Evolutionary conservation across 352 stramenopile genomes (phyloP).

Genomic region (Lagenidium giganteum): DNA sequence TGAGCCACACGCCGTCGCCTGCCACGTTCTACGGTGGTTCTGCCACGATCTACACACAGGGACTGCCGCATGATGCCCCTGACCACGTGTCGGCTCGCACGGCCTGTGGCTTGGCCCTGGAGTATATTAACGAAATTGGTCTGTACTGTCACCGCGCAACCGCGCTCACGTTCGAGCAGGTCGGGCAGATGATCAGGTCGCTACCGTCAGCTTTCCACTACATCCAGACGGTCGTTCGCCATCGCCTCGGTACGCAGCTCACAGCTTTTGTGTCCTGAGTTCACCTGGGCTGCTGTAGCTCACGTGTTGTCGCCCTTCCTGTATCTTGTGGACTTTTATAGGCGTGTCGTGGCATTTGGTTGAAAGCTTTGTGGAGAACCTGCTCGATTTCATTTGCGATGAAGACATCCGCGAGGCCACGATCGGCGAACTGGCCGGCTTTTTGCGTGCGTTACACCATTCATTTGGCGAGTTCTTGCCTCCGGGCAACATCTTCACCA

Average conservation of each 20-base stretch:
- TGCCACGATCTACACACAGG: too few relatives aligned
- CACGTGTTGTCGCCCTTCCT: not conserved
- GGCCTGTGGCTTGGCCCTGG: constrained; percentile 9
- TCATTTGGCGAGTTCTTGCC: constrained; percentile 19
- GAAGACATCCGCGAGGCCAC: constrained; percentile 68
- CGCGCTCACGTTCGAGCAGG: constrained; percentile 45
- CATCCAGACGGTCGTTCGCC: constrained; percentile 54
- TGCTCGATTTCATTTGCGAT: constrained; percentile 64
- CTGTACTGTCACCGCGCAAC: constrained; percentile 43
- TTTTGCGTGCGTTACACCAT: constrained; percentile 33
- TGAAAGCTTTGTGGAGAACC: constrained; percentile 50
- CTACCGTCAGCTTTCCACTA: constrained; percentile 58
- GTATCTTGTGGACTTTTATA: constrained; percentile 1
- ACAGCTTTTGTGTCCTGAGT: not conserved
- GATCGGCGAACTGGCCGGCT: constrained; percentile 52
- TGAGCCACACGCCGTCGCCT: constrained; percentile 1
- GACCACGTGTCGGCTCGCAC: constrained; percentile 1
- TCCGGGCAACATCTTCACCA: constrained; percentile 50
- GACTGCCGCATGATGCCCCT: not conserved
- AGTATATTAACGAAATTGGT: constrained; percentile 61
- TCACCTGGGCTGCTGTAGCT: not conserved
- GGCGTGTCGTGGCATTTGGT: constrained; percentile 64
- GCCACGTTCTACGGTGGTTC: not conserved
- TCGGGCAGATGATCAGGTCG: constrained; percentile 53
- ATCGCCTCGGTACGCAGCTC: constrained; percentile 31